These are phyloP conservation scores for Geotrichum fermentans DNA, from an alignment of 1,139 yeast species.

Conservation along the genomic window DNA sequence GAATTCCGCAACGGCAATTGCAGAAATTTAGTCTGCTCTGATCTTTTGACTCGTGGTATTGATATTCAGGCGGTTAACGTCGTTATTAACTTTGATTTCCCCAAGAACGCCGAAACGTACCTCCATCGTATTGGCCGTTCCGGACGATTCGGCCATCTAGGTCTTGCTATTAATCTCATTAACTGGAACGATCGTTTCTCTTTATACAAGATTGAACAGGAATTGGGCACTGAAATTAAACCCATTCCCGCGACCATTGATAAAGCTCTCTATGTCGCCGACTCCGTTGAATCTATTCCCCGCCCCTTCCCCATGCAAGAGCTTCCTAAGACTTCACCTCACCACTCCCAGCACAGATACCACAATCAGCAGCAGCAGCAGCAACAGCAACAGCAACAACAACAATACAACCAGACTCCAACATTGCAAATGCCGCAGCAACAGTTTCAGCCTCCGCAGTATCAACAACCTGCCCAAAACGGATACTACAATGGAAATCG, in stretches of 20 bases:
- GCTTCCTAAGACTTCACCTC: conserved; percentile 44
- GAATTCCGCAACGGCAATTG: conserved; percentile 98
- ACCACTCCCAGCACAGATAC: conserved; percentile 24
- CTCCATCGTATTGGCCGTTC: conserved; percentile 98
- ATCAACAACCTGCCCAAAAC: conserved; percentile 15
- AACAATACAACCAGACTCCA: conserved; percentile 24
- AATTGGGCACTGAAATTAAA: conserved; percentile 93
- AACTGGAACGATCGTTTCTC: conserved; percentile 96
- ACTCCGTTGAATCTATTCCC: conserved; percentile 70
- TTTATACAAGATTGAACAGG: conserved; percentile 92
- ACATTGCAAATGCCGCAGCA: conserved; percentile 13
- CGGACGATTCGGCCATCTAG: conserved; percentile 97
- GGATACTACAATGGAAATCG: conserved; percentile 4
- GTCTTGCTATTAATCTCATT: conserved; percentile 93
- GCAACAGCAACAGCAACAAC: conserved; percentile 27
- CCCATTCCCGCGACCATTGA: conserved; percentile 93
- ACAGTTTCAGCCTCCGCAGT: conserved; percentile 23
- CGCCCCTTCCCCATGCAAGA: conserved; percentile 78
- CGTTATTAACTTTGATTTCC: conserved; percentile 96
- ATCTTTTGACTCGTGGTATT: conserved; percentile 94
- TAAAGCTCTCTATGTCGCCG: conserved; percentile 82
- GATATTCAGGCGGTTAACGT: conserved; percentile 99
- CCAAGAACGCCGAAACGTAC: conserved; percentile 95
- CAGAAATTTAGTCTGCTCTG: conserved; percentile 94
- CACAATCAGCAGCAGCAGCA: conserved; percentile 28